Percentiles rank a stretch among this genome's conserved stretches.
Conservation (phyloP, 495 filamentous ascomycete genomes). For the Xylaria palmicola region DNA sequence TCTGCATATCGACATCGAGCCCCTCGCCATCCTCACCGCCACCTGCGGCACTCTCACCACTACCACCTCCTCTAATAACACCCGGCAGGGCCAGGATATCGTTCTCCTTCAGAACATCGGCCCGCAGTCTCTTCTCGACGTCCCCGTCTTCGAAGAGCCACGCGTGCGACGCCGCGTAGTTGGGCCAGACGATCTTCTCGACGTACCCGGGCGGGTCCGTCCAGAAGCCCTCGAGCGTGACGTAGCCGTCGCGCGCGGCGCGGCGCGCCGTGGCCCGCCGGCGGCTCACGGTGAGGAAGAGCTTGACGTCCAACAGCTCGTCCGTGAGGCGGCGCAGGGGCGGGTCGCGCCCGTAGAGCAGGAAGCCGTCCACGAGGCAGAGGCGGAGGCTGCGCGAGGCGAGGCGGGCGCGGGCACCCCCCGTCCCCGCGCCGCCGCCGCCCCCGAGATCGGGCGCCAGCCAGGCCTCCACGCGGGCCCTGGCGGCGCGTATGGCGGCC, state of each 20-base stretch:
- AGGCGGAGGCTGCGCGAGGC: conserved; percentile 34
- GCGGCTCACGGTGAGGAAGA: conserved; percentile 70
- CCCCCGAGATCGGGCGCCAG: too few species aligned
- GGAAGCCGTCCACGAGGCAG: conserved; percentile 78
- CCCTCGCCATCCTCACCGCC: conserved; percentile 17
- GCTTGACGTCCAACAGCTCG: conserved; percentile 62
- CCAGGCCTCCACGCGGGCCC: conserved; percentile 43
- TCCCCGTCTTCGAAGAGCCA: conserved; percentile 70
- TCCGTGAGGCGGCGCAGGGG: conserved; percentile 41
- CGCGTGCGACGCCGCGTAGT: conserved; percentile 75
- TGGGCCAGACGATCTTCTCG: conserved; percentile 92
- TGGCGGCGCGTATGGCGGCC: conserved; percentile 36
- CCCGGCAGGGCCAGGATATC: conserved; percentile 44
- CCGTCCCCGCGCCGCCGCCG: too few species aligned
- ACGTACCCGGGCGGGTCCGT: conserved; percentile 90
- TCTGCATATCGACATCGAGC: conserved; percentile 49
- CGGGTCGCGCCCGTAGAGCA: conserved; percentile 61
- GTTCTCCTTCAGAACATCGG: conserved; percentile 40
- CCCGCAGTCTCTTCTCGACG: conserved; percentile 54
- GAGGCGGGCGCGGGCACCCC: conserved; percentile 24
- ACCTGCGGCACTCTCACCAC: not conserved
- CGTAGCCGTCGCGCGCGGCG: conserved; percentile 77
- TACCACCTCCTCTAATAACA: not conserved
- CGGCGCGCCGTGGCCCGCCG: conserved; percentile 61
- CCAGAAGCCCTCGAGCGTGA: conserved; percentile 91